These are phyloP conservation scores for Aspergillus sp. DNA, from an alignment of 2,329 filamentous ascomycete genomes.

Conservation along the genomic window DNA sequence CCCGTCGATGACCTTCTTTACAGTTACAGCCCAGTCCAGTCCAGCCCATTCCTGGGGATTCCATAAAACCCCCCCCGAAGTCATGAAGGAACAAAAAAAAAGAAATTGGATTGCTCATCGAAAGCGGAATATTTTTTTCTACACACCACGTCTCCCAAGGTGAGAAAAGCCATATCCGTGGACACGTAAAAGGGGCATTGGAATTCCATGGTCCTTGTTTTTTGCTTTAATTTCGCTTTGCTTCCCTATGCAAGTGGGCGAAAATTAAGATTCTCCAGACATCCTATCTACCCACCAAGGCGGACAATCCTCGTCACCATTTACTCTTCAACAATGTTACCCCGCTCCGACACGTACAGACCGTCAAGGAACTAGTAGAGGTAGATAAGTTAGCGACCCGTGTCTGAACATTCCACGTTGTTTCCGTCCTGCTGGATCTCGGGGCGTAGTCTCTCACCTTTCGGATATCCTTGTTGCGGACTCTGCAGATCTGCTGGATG, in stretches of 20 bases:
- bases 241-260: conserved; percentile 42
- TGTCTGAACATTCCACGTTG: neutral
- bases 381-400: neutral
- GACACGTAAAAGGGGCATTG: conserved; percentile 23
- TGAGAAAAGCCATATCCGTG: conserved; percentile 28
- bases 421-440: neutral
- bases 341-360: conserved; percentile 99
- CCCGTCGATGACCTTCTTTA: neutral
- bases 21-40: neutral
- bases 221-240: conserved; percentile 37
- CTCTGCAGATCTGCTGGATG: conserved; percentile 99
- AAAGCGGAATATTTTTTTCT: conserved; percentile 23
- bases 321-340: conserved; percentile 76
- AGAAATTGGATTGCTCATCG: conserved; percentile 19
- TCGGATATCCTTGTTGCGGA: conserved; percentile 99
- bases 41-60: too few species aligned
- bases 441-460: conserved; percentile 61
- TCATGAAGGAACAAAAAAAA: conserved; percentile 10
- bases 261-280: conserved; percentile 40
- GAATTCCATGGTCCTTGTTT: conserved; percentile 34
- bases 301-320: conserved; percentile 32
- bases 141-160: conserved; percentile 27
- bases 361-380: conserved; percentile 87
- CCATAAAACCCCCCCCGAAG: neutral
- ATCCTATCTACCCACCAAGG: conserved; percentile 35